These are phyloP conservation scores for Houttuynia cordata DNA, from an alignment of 164 flowering plant genomes.

Conservation along the genomic window DNA sequence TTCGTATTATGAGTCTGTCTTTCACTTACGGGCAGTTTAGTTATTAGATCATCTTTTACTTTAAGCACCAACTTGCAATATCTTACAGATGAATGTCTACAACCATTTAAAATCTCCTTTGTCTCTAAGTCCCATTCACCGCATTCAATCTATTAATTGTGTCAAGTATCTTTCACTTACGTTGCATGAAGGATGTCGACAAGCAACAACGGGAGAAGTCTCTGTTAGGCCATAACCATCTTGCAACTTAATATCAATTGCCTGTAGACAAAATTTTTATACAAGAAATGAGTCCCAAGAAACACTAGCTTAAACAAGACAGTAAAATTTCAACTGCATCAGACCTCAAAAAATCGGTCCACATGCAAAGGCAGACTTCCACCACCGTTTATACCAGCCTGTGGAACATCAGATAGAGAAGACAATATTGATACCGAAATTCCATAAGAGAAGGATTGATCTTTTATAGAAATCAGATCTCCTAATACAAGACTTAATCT, in stretches of 20 bases:
- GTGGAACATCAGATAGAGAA: constrained; percentile 8
- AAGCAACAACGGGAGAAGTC: constrained; percentile 76
- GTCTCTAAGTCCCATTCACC: too few relatives aligned
- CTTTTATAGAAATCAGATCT: too few relatives aligned
- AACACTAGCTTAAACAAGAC: constrained; percentile 6
- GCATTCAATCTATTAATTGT: too few relatives aligned
- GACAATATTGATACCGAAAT: constrained; percentile 8
- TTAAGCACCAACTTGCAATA: too few relatives aligned
- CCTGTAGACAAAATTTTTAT: constrained; percentile 27
- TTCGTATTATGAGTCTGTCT: too few relatives aligned
- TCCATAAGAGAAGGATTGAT: constrained; percentile 16
- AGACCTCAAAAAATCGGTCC: constrained; percentile 86
- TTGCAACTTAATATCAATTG: constrained; percentile 69
- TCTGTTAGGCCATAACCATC: constrained; percentile 94
- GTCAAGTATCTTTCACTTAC: constrained; percentile 31
- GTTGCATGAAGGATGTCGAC: constrained; percentile 45
- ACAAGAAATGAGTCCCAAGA: constrained; percentile 4
- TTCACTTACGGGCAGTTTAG: too few relatives aligned
- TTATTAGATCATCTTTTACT: too few relatives aligned
- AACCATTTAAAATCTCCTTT: too few relatives aligned
- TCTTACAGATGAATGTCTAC: too few relatives aligned
- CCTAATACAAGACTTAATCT: too few relatives aligned
- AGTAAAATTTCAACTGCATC: constrained; percentile 1
- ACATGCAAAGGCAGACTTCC: constrained; percentile 79
- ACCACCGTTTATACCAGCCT: constrained; percentile 97